Base-by-base conservation (phyloP, 192 early-diverging fungal genomes). In the Dissophora globulifera region DNA sequence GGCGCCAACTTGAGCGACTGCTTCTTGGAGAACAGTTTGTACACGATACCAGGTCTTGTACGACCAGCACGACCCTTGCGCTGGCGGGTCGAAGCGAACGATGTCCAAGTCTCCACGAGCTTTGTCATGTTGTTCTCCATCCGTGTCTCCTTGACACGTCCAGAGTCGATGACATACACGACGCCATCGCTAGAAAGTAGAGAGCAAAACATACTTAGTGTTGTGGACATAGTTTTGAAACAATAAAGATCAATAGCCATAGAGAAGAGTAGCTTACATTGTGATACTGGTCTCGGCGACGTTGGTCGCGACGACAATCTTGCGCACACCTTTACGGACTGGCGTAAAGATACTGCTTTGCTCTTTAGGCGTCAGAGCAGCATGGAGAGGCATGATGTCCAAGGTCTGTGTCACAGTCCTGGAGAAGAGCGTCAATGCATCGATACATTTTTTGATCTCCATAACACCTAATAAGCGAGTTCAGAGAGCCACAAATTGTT, bases 271-370 rank as follows among this genome's bases (percentile, higher is more conserved):
- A 16, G 45, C 71, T 22, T 60, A 75, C 71, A 93, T 91, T 7
- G 93, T 93, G 62, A 93, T 90, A 58, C 89, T 88, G 0, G 92
- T 93, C 79, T 93, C 92, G 4, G 92, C 92, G 33, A 93, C 88
- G 38, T 93, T 93, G 25, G 92, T 93, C 2, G 87, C 80, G 2
- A 93, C 79, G 7, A 93, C 90, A 35, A 93, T 81, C 54, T 93
- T 93, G 27, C 91, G 74, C 9, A 81, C 70, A 17, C 85, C 83
- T 15, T 72, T 69, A 0, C 69, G 68, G 3, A 86, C 78, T 5
- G 76, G 76, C 25, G 75, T 68, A 70, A 94, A 94, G 15, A 94
- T 88, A 23, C 68, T 83, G 47, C 54, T 87, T 71, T 94, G 93
- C 48, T 88, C 87, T 32, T 80, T 81, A 5, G 88, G 87, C 6